phyloP scores from a whole-genome alignment of 345 rosid genomes.

The Raphanus sativus region DNA sequence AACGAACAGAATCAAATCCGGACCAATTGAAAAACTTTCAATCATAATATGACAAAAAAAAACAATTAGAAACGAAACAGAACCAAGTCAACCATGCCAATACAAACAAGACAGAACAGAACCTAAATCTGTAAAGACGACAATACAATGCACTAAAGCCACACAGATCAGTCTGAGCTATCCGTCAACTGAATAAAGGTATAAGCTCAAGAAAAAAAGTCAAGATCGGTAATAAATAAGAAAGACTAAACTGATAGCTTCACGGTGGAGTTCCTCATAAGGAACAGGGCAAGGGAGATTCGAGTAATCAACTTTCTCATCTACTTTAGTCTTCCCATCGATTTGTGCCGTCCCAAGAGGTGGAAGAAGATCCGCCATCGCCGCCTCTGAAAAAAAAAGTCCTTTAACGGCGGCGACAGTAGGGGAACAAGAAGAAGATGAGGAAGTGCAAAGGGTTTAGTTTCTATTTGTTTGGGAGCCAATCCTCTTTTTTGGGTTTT shows the following conservation, averaged over 20 bases:
- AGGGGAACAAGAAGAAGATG: neutral
- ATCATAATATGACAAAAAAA: neutral
- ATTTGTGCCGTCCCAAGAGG: slow-evolving; percentile 35
- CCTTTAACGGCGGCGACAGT: slow-evolving; percentile 29
- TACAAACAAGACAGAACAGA: neutral
- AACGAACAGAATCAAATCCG: slow-evolving; percentile 3
- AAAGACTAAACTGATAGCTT: slow-evolving; percentile 70
- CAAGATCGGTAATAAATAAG: neutral
- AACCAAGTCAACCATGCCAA: neutral
- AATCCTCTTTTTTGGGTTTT: slow-evolving; percentile 17
- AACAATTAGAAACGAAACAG: neutral
- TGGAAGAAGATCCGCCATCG: slow-evolving; percentile 62
- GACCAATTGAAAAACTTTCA: neutral
- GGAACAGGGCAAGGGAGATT: slow-evolving; percentile 90
- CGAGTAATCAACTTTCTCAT: slow-evolving; percentile 65
- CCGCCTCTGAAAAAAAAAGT: neutral
- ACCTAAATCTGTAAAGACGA: neutral
- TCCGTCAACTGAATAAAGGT: neutral
- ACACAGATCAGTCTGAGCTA: slow-evolving; percentile 18
- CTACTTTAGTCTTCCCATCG: slow-evolving; percentile 42
- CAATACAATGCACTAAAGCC: slow-evolving; percentile 8
- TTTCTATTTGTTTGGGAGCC: slow-evolving; percentile 22
- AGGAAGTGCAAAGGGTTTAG: slow-evolving; percentile 20
- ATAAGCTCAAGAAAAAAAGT: neutral
- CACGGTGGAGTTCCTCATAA: slow-evolving; percentile 89